Percentiles rank a stretch among this genome's conserved stretches.
These are phyloP conservation scores for Boletus sp. DNA, from an alignment of 768 basidiomycete genomes.

Conservation along the genomic window DNA sequence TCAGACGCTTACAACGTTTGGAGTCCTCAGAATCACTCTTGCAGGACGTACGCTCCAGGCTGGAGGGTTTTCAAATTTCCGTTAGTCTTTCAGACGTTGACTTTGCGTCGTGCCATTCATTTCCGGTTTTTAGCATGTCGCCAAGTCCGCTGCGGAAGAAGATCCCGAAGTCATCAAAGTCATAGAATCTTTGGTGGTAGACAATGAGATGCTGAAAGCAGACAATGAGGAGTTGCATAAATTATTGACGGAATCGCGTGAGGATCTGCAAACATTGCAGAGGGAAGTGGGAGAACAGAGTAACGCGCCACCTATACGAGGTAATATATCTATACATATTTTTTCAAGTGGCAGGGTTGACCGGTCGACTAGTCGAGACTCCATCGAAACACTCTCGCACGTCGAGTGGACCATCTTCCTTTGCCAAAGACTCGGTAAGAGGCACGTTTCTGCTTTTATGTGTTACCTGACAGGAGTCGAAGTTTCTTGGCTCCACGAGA, in stretches of 20 bases:
- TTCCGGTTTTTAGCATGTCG: conserved; percentile 35
- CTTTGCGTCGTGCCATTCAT: conserved; percentile 14
- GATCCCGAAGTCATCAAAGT: conserved; percentile 64
- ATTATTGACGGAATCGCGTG: conserved; percentile 70
- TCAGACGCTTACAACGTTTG: conserved; percentile 55
- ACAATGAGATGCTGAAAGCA: conserved; percentile 78
- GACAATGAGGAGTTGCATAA: conserved; percentile 80
- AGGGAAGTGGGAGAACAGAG: conserved; percentile 76
- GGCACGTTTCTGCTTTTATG: conserved; percentile 29
- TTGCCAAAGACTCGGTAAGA: conserved; percentile 45
- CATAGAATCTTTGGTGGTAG: conserved; percentile 80
- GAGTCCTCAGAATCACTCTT: conserved; percentile 69
- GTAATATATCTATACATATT: conserved; percentile 27
- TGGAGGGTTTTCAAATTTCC: conserved; percentile 59
- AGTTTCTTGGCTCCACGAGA: conserved; percentile 30
- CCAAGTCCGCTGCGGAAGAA: conserved; percentile 37
- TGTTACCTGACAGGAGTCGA: conserved; percentile 24
- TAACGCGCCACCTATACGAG: conserved; percentile 45
- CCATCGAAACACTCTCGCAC: conserved; percentile 41
- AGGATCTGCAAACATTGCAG: conserved; percentile 67
- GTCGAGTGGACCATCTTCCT: conserved; percentile 44
- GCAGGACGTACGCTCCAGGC: conserved; percentile 59
- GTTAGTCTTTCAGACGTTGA: conserved; percentile 37
- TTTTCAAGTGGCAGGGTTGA: conserved; percentile 2
- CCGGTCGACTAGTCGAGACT: conserved; percentile 25